Conservation (phyloP, 441 rosid genomes). For the Viola pubescens region DNA sequence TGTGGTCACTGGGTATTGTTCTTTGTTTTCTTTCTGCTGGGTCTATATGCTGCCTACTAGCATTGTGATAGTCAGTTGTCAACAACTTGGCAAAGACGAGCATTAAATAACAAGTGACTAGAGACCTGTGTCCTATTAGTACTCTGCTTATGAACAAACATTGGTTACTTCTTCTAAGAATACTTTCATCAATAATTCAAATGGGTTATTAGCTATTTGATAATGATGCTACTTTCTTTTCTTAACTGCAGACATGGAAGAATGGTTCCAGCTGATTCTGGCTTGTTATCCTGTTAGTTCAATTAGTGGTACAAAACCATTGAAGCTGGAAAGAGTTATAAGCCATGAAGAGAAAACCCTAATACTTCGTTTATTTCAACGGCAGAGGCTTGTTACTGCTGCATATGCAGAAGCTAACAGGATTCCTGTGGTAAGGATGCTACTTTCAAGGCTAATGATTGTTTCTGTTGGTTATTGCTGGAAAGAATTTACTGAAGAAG, state of each 20-base stretch:
- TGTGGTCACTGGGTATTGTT: no score
- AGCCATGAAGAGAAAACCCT: conserved; percentile 52
- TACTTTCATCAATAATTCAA: no score
- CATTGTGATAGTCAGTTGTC: no score
- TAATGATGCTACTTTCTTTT: no score
- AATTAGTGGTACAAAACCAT: conserved; percentile 32
- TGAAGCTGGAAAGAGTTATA: conserved; percentile 49
- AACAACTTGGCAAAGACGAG: no score
- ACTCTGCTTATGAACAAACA: no score
- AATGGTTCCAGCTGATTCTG: conserved; percentile 75
- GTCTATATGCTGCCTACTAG: no score
- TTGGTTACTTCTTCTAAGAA: no score
- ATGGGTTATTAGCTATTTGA: no score
- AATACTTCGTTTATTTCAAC: conserved; percentile 65
- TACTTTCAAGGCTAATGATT: conserved; percentile 62
- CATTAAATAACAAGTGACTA: no score
- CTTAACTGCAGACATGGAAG: conserved; percentile 93
- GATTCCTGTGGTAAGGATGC: conserved; percentile 44
- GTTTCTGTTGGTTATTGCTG: conserved; percentile 82
- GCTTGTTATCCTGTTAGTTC: conserved; percentile 75
- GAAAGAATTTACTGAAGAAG: conserved; percentile 67
- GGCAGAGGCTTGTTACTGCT: conserved; percentile 52
- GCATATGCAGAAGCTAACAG: conserved; percentile 33
- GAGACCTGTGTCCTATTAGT: no score
- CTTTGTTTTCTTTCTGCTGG: no score